phyloP scores from a whole-genome alignment of 495 filamentous ascomycete genomes.

The Ramalina intermedia region DNA sequence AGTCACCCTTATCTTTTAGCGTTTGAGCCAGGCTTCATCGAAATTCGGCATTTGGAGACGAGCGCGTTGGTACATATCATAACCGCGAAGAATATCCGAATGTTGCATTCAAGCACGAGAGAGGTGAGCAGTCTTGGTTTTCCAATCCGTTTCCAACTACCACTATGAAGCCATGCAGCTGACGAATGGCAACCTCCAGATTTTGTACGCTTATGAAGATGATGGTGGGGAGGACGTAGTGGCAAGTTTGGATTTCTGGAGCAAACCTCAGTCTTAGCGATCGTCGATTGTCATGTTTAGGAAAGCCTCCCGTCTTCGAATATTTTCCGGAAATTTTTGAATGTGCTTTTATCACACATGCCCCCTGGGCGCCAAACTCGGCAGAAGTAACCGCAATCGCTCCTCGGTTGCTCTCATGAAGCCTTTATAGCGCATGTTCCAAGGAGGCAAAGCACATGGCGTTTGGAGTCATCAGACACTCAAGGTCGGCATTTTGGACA shows the following conservation, averaged over 20 bases:
- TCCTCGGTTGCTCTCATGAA: too few species aligned
- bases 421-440: too few species aligned
- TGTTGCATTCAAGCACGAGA: conserved; percentile 90
- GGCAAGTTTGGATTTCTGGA: conserved; percentile 95
- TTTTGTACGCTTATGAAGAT: conserved; percentile 93
- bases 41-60: conserved; percentile 88
- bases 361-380: too few species aligned
- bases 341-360: too few species aligned
- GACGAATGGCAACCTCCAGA: conserved; percentile 36
- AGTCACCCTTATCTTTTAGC: conserved; percentile 93
- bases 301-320: too few species aligned
- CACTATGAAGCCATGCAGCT: not conserved
- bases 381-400: too few species aligned
- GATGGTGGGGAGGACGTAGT: conserved; percentile 86
- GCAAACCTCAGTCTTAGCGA: conserved; percentile 6
- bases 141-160: not conserved
- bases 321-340: too few species aligned
- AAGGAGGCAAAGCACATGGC: too few species aligned
- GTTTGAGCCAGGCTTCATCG: conserved; percentile 97
- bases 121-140: conserved; percentile 49
- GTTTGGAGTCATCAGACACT: too few species aligned
- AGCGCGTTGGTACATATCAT: conserved; percentile 83
- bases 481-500: too few species aligned
- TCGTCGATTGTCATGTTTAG: too few species aligned
- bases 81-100: conserved; percentile 86